phyloP scores from a whole-genome alignment of 2,329 filamentous ascomycete species.

The Lasiodiplodia gonubiensis region DNA sequence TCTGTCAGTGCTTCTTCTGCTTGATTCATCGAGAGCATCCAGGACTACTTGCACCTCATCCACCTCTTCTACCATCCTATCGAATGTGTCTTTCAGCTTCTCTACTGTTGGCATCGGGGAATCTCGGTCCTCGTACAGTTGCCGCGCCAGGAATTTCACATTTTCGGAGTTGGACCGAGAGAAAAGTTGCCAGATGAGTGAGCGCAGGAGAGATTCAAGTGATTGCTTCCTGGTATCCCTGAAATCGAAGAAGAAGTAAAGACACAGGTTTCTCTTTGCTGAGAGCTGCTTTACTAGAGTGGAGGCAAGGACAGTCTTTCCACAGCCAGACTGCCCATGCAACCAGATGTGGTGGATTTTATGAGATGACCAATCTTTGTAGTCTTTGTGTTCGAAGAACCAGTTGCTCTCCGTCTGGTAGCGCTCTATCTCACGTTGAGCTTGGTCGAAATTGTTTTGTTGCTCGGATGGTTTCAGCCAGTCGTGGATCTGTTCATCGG shows the following conservation, averaged over 20 bases:
- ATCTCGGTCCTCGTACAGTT: background rate
- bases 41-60: background rate
- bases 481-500: background rate
- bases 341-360: background rate
- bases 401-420: background rate
- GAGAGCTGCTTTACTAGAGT: background rate
- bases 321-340: constrained; percentile 4
- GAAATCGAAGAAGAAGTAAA: too few relatives aligned
- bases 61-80: background rate
- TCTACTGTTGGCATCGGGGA: background rate
- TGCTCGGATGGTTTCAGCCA: background rate
- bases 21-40: constrained; percentile 4
- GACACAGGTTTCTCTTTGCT: too few relatives aligned
- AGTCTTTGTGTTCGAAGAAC: background rate
- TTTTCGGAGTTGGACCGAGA: too few relatives aligned
- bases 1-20: too few relatives aligned
- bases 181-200: too few relatives aligned
- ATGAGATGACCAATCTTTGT: background rate
- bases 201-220: background rate
- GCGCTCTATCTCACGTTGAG: background rate
- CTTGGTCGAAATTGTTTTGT: background rate
- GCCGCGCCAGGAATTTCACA: too few relatives aligned
- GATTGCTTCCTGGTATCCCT: background rate
- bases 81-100: background rate
- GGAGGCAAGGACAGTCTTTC: constrained; percentile 2